Evolutionary conservation across 306 rosid genomes (phyloP), one percentile per base, ranked within the genome.

Genomic region (Senna siamea): DNA sequence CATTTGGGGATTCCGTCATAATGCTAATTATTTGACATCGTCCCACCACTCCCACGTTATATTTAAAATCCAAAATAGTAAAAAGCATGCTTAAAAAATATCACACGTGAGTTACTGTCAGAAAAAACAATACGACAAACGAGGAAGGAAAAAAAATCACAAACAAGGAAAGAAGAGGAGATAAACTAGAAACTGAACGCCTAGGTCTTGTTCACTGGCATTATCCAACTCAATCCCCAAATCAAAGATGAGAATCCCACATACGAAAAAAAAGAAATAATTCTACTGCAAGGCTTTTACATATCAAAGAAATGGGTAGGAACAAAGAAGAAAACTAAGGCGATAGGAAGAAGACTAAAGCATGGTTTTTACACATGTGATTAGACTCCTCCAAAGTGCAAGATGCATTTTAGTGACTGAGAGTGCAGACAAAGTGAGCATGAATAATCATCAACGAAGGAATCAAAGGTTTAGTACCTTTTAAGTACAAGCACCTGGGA

Each of bases 171-270:
- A 11, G 47, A 40, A 50, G 40, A 48, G 43, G 22, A 79, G 9
- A 44, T 0, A 32, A 68, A 34, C 14, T 44, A 50, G 23, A 56
- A 18, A 46, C 8, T 41, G 13, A 75, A 59, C 64, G 10, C 55
- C n/a, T 37, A 69, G 54, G 52, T 23, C 32, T 54, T 20, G 32
- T 69, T 69, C 26, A 60, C n/a, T 50, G 7, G 47, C 26, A 44
- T 40, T 54, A 37, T 37, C 63, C 61, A 66, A 55, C 56, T 48
- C 34, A 34, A 9, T 41, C 38, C 38, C 13, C 67, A 30, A 59
- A 35, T 30, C 55, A 48, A 69, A 76, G 43, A 69, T 35, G n/a
- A 35, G 32, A 68, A 18, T 71, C 55, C n/a, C 15, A 34, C 30
- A 61, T 19, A 62, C 7, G 11, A 28, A 15, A 2, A 64, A 2